phyloP scores from a whole-genome alignment of 768 basidiomycete genomes.

The Boletus rufocinnamomeus region DNA sequence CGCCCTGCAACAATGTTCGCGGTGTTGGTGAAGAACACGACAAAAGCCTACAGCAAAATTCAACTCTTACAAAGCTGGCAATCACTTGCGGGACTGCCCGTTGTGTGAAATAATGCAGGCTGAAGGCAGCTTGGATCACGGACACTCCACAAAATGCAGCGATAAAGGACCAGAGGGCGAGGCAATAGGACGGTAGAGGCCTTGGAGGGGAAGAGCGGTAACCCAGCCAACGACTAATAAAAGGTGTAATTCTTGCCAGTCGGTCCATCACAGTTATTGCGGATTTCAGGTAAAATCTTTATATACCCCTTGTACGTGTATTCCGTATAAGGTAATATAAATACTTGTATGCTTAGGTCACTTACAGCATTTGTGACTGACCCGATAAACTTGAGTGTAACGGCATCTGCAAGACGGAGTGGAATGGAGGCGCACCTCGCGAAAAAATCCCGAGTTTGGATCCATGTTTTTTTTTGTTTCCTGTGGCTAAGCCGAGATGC shows the following conservation, averaged over 20 bases:
- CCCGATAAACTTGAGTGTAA: no score
- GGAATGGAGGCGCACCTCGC: no score
- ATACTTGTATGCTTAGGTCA: no score
- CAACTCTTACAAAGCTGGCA: slow-evolving; percentile 24
- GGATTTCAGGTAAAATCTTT: no score
- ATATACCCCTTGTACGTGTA: no score
- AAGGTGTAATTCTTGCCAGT: slow-evolving; percentile 1
- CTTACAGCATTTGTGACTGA: no score
- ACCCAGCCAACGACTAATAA: slow-evolving; percentile 17
- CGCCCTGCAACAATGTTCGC: slow-evolving; percentile 42
- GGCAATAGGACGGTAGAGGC: slow-evolving; percentile 2
- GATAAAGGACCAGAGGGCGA: slow-evolving; percentile 48
- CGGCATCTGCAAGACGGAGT: no score
- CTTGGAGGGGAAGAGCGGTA: slow-evolving; percentile 13
- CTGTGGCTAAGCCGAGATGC: no score
- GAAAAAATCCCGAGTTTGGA: no score
- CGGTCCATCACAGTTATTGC: no score
- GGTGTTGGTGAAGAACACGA: background rate
- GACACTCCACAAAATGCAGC: slow-evolving; percentile 53
- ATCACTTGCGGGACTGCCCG: slow-evolving; percentile 39
- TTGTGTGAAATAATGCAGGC: slow-evolving; percentile 48
- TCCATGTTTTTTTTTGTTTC: no score
- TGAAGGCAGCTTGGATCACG: slow-evolving; percentile 51
- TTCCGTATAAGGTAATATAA: no score
- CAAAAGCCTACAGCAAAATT: background rate